phyloP scores from a whole-genome alignment of 768 basidiomycete genomes.

The Boletales sp. region DNA sequence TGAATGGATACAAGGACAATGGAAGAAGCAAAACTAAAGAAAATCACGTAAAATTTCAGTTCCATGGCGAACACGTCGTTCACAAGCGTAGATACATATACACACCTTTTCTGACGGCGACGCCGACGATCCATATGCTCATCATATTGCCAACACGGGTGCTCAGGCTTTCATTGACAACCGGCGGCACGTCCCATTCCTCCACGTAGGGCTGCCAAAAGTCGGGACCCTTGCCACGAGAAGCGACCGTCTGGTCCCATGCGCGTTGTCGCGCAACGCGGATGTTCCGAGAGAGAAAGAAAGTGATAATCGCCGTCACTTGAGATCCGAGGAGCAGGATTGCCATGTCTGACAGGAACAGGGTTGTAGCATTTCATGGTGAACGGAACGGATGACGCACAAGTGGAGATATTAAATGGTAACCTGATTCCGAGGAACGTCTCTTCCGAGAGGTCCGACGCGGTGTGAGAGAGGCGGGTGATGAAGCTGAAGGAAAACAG shows the following conservation, averaged over 20 bases:
- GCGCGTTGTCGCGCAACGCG: conserved; percentile 73
- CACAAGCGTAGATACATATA: conserved; percentile 3
- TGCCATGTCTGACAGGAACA: conserved; percentile 55
- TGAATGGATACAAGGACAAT: conserved; percentile 63
- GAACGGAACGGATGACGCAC: conserved; percentile 34
- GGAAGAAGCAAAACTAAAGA: conserved; percentile 55
- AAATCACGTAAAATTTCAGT: too few species aligned
- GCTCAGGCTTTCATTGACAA: conserved; percentile 28
- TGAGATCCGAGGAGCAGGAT: conserved; percentile 72
- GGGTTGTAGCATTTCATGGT: background rate
- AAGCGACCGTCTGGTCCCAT: conserved; percentile 79
- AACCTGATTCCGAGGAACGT: conserved; percentile 61
- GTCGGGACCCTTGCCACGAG: conserved; percentile 74
- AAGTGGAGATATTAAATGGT: conserved; percentile 69
- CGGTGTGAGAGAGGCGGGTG: conserved; percentile 25
- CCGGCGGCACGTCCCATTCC: conserved; percentile 69
- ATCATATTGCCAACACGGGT: conserved; percentile 13
- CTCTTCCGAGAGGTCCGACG: conserved; percentile 36
- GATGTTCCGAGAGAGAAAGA: conserved; percentile 83
- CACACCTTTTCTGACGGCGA: conserved; percentile 23
- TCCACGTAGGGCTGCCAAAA: conserved; percentile 87
- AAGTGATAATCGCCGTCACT: conserved; percentile 68
- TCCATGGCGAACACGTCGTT: background rate
- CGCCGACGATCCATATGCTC: conserved; percentile 11
- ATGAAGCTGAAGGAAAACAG: conserved; percentile 25